A percentile compares a stretch with the other conserved stretches of the same genome.
These are phyloP conservation scores for Fusarium sp. DNA, from an alignment of 2,329 filamentous ascomycete species.

Conservation along the genomic window DNA sequence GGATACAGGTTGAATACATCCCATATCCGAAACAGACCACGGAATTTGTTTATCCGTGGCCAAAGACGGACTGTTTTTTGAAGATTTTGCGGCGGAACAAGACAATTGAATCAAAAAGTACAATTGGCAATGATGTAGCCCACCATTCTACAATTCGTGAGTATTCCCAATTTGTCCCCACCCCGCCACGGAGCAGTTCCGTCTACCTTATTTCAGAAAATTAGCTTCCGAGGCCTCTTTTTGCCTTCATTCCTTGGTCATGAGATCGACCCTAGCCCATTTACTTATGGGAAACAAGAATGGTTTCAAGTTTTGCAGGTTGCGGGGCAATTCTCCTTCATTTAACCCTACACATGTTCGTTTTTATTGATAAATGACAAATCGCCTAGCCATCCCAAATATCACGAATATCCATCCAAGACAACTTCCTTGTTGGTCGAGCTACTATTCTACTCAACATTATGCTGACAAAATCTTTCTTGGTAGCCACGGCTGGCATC, in stretches of 20 bases:
- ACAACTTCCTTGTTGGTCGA: background rate
- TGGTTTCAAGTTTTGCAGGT: background rate
- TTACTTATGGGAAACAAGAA: background rate
- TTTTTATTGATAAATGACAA: background rate
- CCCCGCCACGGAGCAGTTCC: constrained; percentile 24
- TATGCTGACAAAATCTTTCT: constrained; percentile 12
- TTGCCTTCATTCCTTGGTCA: background rate
- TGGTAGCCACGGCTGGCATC: constrained; percentile 12
- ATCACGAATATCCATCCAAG: background rate
- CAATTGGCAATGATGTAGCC: background rate
- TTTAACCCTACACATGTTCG: background rate
- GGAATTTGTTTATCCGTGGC: constrained; percentile 24
- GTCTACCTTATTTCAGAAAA: constrained; percentile 7
- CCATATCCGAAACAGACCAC: constrained; percentile 1
- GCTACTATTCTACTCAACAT: background rate
- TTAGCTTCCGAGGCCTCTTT: background rate
- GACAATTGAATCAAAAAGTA: background rate
- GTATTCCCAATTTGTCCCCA: background rate
- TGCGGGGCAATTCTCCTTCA: background rate
- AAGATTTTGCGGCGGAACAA: background rate
- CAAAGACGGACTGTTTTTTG: background rate
- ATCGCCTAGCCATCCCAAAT: background rate
- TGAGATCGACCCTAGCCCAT: background rate
- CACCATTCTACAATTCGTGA: background rate
- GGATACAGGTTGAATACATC: background rate